Evolutionary conservation across 257 asterid genomes (phyloP), one percentile per base, ranked within the genome.

Genomic region (Solanum chmielewskii): DNA sequence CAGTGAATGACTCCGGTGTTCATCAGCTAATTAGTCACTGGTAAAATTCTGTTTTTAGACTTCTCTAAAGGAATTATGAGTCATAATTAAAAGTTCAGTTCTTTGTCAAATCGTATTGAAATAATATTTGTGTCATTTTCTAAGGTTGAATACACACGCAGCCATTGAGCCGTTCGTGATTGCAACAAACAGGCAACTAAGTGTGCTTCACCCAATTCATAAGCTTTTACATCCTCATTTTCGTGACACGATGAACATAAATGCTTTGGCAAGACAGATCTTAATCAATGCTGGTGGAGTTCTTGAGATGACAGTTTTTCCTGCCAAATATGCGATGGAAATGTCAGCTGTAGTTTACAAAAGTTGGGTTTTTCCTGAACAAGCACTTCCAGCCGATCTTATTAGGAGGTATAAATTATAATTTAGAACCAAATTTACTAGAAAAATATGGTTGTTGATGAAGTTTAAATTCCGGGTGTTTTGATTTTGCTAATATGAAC

Each of bases 11-110:
- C 89, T 93, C 96, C 41, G 97, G 98, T 59, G 90, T 90, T 87
- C 98, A 95, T 88, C 96, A 95, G 91, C 93, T 95, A 85, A 88
- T 92, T 20, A 90, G 95, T 85, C 98, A 95, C 92, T 94, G 98
- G 98, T 95, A 59, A 59, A 94, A 86, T 87, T 74, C 33, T 39
- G 21, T 21, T 11, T 37, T 14, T 11, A 59, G 66, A 59, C 66
- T 59, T 59, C 25, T 21, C 21, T 37, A 21, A 74, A 39, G 52
- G 20, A 21, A 37, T 74, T 35, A 37, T 11, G 82, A 20, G 49
- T 37, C 33, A 20, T 52, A 74, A 39, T 37, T 37, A 74, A 18
- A 23, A 39, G 20, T 74, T 74, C 52, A 74, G 25, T 21, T 21
- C 52, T 11, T 37, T 37, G 82, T 39, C 2, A 74, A 39, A 23